Base-by-base conservation (phyloP, 306 rosid genomes). In the Casuarina glauca region DNA sequence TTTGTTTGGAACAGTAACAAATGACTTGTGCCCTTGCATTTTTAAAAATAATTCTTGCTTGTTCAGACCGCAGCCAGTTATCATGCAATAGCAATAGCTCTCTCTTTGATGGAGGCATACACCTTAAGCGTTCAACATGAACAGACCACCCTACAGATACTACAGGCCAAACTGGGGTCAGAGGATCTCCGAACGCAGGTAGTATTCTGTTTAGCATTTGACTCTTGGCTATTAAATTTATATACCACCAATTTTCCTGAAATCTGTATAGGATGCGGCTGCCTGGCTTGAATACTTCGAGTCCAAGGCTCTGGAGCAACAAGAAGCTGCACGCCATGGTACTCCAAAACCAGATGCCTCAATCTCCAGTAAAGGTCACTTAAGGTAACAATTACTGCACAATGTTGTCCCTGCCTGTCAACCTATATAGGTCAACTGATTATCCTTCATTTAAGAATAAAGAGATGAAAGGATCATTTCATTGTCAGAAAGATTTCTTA, bases 231-330 rank as follows among this genome's bases (percentile, higher is more conserved):
- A 63, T 51, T 53, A 58, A 26, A 73, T 42, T 69, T 66, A 51
- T 69, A 32, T 50, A 19, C 53, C 26, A 51, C 74, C 43, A 72
- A 74, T 54, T 54, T 79, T 84, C 66, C 79, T 64, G 45, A 41
- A 9, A 43, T 46, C 72, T 12, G 71, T 61, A 57, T 80, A 95
- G 98, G 98, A 95, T 84, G 97, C 98, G 54, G 96, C 97, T 80
- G 98, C 98, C 68, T 95, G 98, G 98, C 97, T 95, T 4, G 98
- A 95, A 87, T 95, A 95, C 89, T 95, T 95, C 4, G 98, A 95
- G 88, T 95, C 98, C 48, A 95, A 95, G 89, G 97, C 98, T 87
- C 75, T 95, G 57, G 98, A 95, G 89, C 98, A 95, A 85, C 98
- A 92, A 83, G 98, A 95, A 82, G 98, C 98, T 84, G 97, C 97